phyloP scores from a whole-genome alignment of 148 eudicot species.

The Oxyria digyna region DNA sequence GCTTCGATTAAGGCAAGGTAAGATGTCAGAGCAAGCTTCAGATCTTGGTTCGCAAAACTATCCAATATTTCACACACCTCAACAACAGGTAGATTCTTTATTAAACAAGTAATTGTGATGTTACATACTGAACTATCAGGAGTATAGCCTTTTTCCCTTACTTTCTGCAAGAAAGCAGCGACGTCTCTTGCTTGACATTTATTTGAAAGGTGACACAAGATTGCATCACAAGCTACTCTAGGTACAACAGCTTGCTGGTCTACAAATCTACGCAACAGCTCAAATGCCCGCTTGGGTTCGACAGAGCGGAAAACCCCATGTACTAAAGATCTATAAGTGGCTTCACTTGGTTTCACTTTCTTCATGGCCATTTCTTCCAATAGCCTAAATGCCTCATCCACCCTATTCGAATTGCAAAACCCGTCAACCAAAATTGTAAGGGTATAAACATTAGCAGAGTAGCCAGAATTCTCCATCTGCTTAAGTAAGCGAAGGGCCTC shows the following conservation, averaged over 20 bases:
- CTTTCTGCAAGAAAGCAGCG: conserved; percentile 39
- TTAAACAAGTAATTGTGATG: conserved; percentile 52
- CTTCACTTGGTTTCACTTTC: conserved; percentile 75
- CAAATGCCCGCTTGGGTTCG: conserved; percentile 39
- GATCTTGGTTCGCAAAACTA: conserved; percentile 27
- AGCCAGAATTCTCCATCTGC: conserved; percentile 68
- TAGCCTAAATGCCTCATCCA: conserved; percentile 64
- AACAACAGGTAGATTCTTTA: conserved; percentile 50
- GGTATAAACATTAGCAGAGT: conserved; percentile 66
- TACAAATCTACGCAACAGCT: conserved; percentile 41
- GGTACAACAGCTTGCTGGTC: conserved; percentile 44
- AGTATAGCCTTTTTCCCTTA: conserved; percentile 47
- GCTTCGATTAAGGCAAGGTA: conserved; percentile 47
- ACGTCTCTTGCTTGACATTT: conserved; percentile 47
- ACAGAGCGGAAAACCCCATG: conserved; percentile 75
- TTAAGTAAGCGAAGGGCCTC: conserved; percentile 76
- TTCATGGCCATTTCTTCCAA: conserved; percentile 54
- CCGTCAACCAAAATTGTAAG: conserved; percentile 87
- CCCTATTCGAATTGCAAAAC: conserved; percentile 60
- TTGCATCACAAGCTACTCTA: conserved; percentile 46
- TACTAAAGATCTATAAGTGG: conserved; percentile 76
- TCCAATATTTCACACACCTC: conserved; percentile 53
- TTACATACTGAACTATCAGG: conserved; percentile 55
- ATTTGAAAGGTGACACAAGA: conserved; percentile 46
- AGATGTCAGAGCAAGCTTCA: conserved; percentile 37